phyloP scores from a whole-genome alignment of 306 rosid species.

The Casuarina equisetifolia region DNA sequence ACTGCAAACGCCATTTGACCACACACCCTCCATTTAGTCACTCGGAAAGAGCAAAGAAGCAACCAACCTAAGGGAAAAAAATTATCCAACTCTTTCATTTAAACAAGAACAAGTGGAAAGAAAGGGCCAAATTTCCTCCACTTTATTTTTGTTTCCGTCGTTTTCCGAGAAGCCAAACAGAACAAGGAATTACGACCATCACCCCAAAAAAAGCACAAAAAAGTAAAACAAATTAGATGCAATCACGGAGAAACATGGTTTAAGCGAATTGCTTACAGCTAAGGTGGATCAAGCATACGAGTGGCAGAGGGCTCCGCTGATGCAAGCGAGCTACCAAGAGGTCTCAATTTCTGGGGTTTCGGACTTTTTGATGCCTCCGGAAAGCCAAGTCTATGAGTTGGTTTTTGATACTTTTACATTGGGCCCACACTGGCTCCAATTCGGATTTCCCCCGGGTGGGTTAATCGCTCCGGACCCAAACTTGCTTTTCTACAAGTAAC shows the following conservation, averaged over 20 bases:
- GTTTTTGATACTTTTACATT: neutral
- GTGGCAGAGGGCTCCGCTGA: neutral
- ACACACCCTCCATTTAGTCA: neutral
- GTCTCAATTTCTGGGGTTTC: neutral
- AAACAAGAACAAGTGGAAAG: neutral
- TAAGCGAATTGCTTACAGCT: neutral
- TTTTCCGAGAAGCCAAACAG: slow-evolving; percentile 2
- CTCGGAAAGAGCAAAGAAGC: neutral
- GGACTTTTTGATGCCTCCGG: neutral
- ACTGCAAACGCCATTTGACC: neutral
- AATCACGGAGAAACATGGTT: neutral
- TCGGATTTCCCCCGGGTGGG: neutral
- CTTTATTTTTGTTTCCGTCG: neutral
- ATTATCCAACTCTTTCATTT: neutral
- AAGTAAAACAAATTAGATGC: neutral
- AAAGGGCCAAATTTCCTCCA: neutral
- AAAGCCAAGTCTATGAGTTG: neutral
- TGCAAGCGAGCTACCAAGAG: neutral
- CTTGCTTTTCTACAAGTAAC: no score
- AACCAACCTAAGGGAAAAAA: neutral
- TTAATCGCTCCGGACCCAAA: no score
- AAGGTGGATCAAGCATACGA: neutral
- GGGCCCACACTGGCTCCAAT: neutral
- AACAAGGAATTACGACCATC: neutral
- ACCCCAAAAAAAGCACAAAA: neutral